A percentile compares a stretch with the other conserved stretches of the same genome.
Evolutionary conservation across 208 protist species (phyloP).

Genomic region (Giardia muris): DNA sequence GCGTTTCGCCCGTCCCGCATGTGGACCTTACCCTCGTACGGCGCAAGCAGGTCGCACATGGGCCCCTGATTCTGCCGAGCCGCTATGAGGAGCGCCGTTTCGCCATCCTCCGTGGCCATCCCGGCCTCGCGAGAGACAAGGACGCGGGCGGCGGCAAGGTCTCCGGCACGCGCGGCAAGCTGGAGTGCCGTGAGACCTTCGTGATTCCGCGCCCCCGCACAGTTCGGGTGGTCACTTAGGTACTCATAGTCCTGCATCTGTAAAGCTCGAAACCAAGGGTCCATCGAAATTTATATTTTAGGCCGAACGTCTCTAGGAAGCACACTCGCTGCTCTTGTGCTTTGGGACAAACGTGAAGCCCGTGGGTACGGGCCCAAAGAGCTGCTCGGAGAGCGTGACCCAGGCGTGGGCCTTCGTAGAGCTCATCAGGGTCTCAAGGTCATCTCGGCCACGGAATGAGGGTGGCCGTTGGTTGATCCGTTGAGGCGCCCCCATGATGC

Average conservation of each 20-base stretch:
- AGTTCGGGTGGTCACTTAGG: not conserved
- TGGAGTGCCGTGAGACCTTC: not conserved
- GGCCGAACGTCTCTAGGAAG: not conserved
- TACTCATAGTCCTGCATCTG: not conserved
- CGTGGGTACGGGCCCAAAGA: constrained; percentile 35
- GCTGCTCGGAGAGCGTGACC: constrained; percentile 39
- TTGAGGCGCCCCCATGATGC: constrained; percentile 33
- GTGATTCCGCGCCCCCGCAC: not conserved
- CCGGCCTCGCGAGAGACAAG: not conserved
- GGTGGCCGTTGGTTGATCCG: constrained; percentile 27
- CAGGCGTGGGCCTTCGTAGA: constrained; percentile 35
- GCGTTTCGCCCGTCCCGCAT: not conserved
- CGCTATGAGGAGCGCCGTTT: not conserved
- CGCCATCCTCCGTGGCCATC: not conserved
- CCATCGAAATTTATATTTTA: not conserved
- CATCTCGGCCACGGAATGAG: constrained; percentile 35
- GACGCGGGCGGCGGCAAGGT: not conserved
- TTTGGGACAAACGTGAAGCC: constrained; percentile 41
- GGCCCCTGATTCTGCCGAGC: not conserved
- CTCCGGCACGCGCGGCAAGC: not conserved
- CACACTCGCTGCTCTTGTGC: constrained; percentile 37
- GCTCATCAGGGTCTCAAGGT: constrained; percentile 40
- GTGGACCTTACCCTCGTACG: not conserved
- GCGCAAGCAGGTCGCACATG: not conserved
- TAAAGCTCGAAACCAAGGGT: not conserved